A percentile compares a stretch with the other conserved stretches of the same genome.
Conservation (phyloP, 495 filamentous ascomycete genomes). For the Hamigera avellanea region DNA sequence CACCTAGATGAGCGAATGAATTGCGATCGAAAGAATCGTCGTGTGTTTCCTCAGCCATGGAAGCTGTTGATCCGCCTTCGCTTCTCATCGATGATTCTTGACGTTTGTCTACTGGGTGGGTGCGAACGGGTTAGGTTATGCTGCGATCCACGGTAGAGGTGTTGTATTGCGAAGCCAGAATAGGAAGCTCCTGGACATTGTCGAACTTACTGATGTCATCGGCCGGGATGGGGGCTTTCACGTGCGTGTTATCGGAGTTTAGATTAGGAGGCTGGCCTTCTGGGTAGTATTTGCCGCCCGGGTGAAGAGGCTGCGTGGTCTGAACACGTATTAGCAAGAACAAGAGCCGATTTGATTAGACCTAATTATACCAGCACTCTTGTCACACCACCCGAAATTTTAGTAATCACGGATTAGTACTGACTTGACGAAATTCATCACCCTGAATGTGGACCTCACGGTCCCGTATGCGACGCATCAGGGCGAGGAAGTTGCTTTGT, state of each 20-base stretch:
- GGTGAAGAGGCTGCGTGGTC: conserved; percentile 39
- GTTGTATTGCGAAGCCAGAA: neutral
- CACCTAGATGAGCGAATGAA: conserved; percentile 5
- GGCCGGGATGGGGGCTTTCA: conserved; percentile 1
- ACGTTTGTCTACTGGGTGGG: too few relatives aligned
- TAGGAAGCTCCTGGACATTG: neutral
- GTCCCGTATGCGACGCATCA: conserved; percentile 59
- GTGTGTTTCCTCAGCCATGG: neutral
- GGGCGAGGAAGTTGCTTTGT: conserved; percentile 61
- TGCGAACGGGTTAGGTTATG: neutral
- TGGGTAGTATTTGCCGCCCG: conserved; percentile 38
- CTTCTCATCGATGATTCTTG: too few relatives aligned
- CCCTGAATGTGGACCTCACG: conserved; percentile 42
- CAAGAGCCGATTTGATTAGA: conserved; percentile 17
- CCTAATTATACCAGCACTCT: conserved; percentile 25
- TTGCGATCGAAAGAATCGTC: neutral
- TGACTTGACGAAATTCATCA: conserved; percentile 44
- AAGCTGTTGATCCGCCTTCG: neutral
- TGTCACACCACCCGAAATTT: conserved; percentile 28
- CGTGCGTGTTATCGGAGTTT: conserved; percentile 1
- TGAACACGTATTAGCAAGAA: conserved; percentile 26
- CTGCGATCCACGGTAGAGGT: neutral
- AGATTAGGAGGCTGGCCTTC: conserved; percentile 11
- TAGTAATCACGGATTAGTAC: conserved; percentile 34
- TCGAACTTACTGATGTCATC: conserved; percentile 1